phyloP scores from a whole-genome alignment of 352 stramenopile species.

The Lagenidium sp. region DNA sequence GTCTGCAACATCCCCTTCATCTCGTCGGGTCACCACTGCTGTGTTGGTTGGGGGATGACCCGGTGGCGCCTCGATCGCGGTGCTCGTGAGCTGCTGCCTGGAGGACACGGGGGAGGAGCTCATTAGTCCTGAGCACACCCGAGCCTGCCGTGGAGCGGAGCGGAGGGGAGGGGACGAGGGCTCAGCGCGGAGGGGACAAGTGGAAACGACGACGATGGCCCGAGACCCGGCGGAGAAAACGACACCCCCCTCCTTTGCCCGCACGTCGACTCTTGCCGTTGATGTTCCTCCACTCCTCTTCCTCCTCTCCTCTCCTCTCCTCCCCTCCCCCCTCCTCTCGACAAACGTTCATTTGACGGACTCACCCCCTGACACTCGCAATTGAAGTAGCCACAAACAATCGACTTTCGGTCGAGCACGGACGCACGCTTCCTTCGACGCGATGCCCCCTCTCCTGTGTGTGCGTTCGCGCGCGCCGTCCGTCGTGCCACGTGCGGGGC shows the following conservation, averaged over 20 bases:
- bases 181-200: neutral
- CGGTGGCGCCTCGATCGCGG: neutral
- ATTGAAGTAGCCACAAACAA: neutral
- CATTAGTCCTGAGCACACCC: neutral
- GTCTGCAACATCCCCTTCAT: conserved; percentile 90
- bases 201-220: neutral
- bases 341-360: neutral
- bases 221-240: no score
- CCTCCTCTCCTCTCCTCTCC: neutral
- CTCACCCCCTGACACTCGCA: neutral
- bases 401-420: neutral
- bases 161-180: neutral
- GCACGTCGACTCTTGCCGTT: neutral
- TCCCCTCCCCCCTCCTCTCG: neutral
- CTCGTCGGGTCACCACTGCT: conserved; percentile 17
- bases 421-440: no score
- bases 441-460: no score
- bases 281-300: neutral
- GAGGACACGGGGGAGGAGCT: neutral
- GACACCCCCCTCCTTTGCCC: neutral
- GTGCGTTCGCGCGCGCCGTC: no score
- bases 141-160: no score
- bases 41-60: no score
- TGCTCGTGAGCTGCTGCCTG: no score
- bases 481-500: no score